Conservation (phyloP, 1,139 yeast genomes). For the Nakaseomyces nivariensis region DNA sequence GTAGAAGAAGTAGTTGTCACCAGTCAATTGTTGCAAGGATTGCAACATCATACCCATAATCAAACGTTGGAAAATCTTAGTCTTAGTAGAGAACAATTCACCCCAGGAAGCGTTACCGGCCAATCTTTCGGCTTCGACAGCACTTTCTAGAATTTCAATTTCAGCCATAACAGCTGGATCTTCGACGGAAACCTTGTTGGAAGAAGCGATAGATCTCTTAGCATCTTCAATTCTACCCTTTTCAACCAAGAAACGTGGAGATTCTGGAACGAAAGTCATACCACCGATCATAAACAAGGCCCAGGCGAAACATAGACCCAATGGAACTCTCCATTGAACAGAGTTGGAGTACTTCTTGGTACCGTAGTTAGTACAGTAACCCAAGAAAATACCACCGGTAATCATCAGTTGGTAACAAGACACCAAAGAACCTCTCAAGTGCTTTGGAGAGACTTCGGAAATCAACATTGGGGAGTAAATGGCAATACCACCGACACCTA, state of each 20-base stretch:
- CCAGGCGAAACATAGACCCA: slow-evolving; percentile 44
- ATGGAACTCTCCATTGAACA: slow-evolving; percentile 56
- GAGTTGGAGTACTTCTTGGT: slow-evolving; percentile 39
- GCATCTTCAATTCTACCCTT: slow-evolving; percentile 49
- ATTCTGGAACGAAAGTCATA: slow-evolving; percentile 64
- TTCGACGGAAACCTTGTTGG: slow-evolving; percentile 46
- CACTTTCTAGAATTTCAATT: slow-evolving; percentile 50
- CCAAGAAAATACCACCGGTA: slow-evolving; percentile 54
- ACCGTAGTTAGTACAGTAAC: slow-evolving; percentile 55
- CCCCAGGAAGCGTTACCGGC: slow-evolving; percentile 65
- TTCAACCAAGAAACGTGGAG: slow-evolving; percentile 63
- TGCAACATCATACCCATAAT: slow-evolving; percentile 55
- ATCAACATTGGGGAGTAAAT: slow-evolving; percentile 57
- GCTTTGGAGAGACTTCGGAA: slow-evolving; percentile 59
- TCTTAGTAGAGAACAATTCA: slow-evolving; percentile 57
- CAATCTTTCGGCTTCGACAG: slow-evolving; percentile 50
- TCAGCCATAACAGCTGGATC: slow-evolving; percentile 51
- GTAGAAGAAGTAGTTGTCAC: slow-evolving; percentile 75
- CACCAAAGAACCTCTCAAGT: slow-evolving; percentile 59
- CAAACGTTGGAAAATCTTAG: slow-evolving; percentile 44
- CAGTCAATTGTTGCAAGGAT: slow-evolving; percentile 68
- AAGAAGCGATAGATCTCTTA: slow-evolving; percentile 46
- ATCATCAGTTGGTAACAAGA: slow-evolving; percentile 59
- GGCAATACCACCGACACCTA: slow-evolving; percentile 57
- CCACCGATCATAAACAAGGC: slow-evolving; percentile 39